These are phyloP conservation scores for Sclerotinia borealis DNA, from an alignment of 2,329 filamentous ascomycete genomes.

Conservation along the genomic window DNA sequence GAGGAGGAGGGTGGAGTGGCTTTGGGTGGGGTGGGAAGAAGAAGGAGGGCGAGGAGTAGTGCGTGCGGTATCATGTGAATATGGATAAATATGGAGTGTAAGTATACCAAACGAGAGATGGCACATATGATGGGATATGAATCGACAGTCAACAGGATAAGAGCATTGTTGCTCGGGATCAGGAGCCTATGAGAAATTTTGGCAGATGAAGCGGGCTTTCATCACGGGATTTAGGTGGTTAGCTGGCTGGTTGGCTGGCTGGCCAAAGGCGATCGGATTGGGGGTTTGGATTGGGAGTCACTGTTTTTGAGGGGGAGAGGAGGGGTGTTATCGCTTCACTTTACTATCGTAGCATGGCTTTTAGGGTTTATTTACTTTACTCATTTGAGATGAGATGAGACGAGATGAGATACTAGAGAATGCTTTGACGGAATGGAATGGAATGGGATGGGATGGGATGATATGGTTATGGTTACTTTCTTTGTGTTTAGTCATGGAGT, in stretches of 20 bases:
- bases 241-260: background rate
- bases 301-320: background rate
- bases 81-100: background rate
- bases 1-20: constrained; percentile 65
- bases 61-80: constrained; percentile 60
- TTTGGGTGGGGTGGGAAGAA: constrained; percentile 38
- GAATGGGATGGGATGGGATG: background rate
- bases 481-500: background rate
- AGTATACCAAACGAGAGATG: background rate
- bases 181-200: background rate
- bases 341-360: background rate
- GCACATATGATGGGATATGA: constrained; percentile 3
- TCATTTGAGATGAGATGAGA: background rate
- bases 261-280: too few relatives aligned
- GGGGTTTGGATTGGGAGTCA: background rate
- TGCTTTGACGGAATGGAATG: background rate
- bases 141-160: background rate
- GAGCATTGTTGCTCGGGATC: background rate
- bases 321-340: background rate
- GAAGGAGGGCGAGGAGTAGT: constrained; percentile 58
- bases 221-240: background rate
- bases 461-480: background rate
- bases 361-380: background rate
- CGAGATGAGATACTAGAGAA: background rate
- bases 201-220: background rate